Conservation (phyloP, 1,139 yeast species). For the Wickerhamomyces sp. region DNA sequence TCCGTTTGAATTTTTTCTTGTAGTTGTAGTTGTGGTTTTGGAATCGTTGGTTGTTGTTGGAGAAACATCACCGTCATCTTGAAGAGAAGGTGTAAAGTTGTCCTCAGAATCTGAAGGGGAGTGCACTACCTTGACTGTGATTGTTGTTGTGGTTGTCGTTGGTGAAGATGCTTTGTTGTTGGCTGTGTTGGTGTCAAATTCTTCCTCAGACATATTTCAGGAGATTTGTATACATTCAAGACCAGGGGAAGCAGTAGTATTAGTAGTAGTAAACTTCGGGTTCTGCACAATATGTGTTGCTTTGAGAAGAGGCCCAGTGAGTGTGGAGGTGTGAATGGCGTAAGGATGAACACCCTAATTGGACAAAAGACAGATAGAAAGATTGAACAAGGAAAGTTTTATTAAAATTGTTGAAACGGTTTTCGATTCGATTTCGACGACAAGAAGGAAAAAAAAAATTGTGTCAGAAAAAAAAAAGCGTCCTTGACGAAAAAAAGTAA, state of each 20-base stretch:
- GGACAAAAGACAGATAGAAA: too few relatives aligned
- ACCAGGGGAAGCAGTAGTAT: too few relatives aligned
- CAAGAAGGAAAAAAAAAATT: slow-evolving; percentile 4
- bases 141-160: background rate
- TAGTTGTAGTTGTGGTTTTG: background rate
- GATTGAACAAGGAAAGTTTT: too few relatives aligned
- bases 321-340: too few relatives aligned
- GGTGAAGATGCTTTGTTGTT: too few relatives aligned
- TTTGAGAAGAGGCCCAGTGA: too few relatives aligned
- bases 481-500: background rate
- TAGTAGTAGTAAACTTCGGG: too few relatives aligned
- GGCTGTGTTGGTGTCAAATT: background rate
- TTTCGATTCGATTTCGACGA: background rate
- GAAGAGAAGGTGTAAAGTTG: background rate
- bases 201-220: background rate
- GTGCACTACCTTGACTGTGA: background rate
- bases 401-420: too few relatives aligned
- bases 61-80: background rate
- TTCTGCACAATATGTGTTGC: too few relatives aligned
- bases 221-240: background rate
- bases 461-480: slow-evolving; percentile 9
- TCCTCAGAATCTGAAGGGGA: background rate
- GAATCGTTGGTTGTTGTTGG: background rate
- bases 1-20: background rate
- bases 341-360: too few relatives aligned